These are phyloP conservation scores for Scenedesmus sp. DNA, from an alignment of 163 green algal genomes.

Conservation along the genomic window DNA sequence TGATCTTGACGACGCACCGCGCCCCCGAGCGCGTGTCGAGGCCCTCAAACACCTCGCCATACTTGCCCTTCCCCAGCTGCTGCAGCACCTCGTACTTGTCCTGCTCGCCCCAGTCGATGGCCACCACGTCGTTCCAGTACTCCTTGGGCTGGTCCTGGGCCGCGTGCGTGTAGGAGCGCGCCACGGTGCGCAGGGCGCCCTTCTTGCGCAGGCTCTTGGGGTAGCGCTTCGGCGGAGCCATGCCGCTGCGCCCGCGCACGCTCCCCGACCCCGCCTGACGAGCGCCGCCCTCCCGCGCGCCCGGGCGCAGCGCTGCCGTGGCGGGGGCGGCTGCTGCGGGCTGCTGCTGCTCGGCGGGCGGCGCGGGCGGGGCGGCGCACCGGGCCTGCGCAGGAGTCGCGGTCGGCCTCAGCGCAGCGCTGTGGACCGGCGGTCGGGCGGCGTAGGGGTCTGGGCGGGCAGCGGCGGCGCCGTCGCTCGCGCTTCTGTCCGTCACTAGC, in stretches of 20 bases:
- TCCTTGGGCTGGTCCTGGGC: conserved; percentile 49
- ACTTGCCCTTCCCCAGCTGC: conserved; percentile 71
- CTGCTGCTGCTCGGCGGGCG: not conserved
- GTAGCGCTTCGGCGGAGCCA: conserved; percentile 57
- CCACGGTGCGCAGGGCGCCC: conserved; percentile 54
- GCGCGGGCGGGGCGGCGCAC: not conserved
- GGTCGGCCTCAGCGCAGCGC: too few relatives aligned
- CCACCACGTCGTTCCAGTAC: conserved; percentile 62
- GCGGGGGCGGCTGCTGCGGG: not conserved
- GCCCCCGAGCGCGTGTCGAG: conserved; percentile 40
- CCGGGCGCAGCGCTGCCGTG: too few relatives aligned
- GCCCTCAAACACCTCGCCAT: conserved; percentile 70
- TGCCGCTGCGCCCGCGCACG: not conserved
- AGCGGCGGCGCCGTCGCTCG: too few relatives aligned
- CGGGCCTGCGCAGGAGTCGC: too few relatives aligned
- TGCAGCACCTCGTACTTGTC: conserved; percentile 57
- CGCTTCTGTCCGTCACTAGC: too few relatives aligned
- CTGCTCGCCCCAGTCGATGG: conserved; percentile 57
- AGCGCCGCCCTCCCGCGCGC: too few relatives aligned
- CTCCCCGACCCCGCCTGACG: too few relatives aligned
- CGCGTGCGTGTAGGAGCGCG: conserved; percentile 51
- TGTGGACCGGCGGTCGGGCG: too few relatives aligned
- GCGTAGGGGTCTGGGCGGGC: too few relatives aligned
- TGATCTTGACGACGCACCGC: conserved; percentile 70
- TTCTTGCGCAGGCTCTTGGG: conserved; percentile 51